These are phyloP conservation scores for Leishmania martiniquensis DNA, from an alignment of 208 protist genomes.

Conservation along the genomic window DNA sequence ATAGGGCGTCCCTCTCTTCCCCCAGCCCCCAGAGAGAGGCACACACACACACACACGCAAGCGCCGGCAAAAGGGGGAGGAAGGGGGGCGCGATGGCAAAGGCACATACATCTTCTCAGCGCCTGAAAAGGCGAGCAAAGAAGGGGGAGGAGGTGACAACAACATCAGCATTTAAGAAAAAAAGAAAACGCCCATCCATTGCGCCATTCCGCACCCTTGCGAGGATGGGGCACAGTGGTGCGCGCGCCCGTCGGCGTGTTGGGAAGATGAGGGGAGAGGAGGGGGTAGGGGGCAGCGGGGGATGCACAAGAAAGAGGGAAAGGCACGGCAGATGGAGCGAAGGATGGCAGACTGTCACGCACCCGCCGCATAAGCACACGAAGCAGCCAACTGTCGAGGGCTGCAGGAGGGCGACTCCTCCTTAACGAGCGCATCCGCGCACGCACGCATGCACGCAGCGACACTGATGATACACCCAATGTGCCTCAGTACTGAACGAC, in stretches of 20 bases:
- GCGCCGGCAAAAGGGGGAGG: no score
- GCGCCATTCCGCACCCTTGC: not conserved
- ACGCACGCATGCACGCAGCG: not conserved
- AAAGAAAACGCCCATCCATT: not conserved
- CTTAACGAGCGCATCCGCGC: not conserved
- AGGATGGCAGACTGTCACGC: not conserved
- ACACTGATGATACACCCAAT: not conserved
- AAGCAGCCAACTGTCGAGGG: not conserved
- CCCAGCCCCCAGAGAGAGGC: no score
- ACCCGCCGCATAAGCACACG: not conserved
- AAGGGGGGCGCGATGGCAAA: no score
- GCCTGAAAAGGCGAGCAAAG: not conserved
- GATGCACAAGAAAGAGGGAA: not conserved
- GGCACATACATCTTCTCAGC: no score
- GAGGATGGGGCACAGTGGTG: not conserved
- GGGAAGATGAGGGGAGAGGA: not conserved
- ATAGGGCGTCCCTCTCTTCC: no score
- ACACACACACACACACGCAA: no score
- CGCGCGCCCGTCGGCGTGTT: no score
- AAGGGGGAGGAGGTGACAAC: not conserved
- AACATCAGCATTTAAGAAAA: not conserved
- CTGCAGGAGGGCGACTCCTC: not conserved
- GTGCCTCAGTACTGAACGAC: slow-evolving; percentile 70
- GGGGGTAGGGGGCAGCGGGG: not conserved
- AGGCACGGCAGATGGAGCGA: not conserved